Percentiles rank a stretch among this genome's conserved stretches.
phyloP scores from a whole-genome alignment of 345 rosid species.

The Boechera retrofracta region DNA sequence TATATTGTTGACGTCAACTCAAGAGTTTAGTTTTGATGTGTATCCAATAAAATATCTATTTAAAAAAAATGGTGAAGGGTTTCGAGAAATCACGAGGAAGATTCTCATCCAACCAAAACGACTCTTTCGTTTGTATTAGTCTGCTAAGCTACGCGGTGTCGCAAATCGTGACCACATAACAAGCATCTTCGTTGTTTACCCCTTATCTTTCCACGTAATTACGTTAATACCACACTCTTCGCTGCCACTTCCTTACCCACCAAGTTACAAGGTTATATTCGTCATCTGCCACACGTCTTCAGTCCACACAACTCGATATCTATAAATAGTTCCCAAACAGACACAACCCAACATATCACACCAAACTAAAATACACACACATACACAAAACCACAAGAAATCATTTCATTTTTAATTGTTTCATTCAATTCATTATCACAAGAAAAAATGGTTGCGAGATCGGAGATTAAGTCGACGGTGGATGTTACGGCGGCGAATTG shows the following conservation, averaged over 20 bases:
- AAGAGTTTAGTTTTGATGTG: constrained; percentile 11
- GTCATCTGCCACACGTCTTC: constrained; percentile 35
- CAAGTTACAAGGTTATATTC: constrained; percentile 41
- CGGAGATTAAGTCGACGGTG: constrained; percentile 45
- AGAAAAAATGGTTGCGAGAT: constrained; percentile 33
- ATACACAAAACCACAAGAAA: neutral
- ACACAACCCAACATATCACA: constrained; percentile 23
- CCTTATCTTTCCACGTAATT: constrained; percentile 25
- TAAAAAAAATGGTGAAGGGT: constrained; percentile 2
- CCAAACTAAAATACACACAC: constrained; percentile 45
- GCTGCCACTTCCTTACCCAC: constrained; percentile 49
- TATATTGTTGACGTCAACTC: constrained; percentile 6
- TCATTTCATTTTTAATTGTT: neutral
- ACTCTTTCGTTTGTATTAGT: constrained; percentile 32
- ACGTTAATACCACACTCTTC: constrained; percentile 39
- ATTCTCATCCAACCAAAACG: constrained; percentile 38
- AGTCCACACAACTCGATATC: constrained; percentile 37
- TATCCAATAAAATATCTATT: constrained; percentile 4
- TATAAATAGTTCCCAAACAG: constrained; percentile 34
- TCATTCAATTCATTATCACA: neutral
- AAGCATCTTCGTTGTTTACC: constrained; percentile 7
- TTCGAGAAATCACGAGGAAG: constrained; percentile 43
- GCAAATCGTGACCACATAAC: constrained; percentile 47
- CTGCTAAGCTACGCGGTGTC: constrained; percentile 42
- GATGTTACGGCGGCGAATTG: constrained; percentile 55